Base-by-base conservation (phyloP, 169 alveolate genomes). In the Plasmodium inui region DNA sequence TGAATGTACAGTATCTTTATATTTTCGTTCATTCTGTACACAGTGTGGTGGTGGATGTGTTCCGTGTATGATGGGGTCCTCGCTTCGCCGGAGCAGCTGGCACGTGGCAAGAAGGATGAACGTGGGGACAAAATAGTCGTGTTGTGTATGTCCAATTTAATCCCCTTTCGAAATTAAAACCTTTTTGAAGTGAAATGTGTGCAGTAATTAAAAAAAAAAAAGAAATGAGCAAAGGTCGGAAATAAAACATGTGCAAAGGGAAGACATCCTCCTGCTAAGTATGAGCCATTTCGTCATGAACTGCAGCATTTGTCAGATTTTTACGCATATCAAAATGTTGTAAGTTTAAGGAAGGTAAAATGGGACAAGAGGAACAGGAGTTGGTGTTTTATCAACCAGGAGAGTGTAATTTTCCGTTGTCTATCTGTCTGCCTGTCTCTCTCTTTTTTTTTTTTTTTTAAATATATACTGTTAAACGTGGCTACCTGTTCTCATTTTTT, bases 1-100 rank as follows among this genome's bases (percentile, higher is more conserved):
- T 88, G 94, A 34, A 88, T 88, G 89, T 88, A 88, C 46, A 88
- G 70, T 88, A 46, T 88, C 94, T 88, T 88, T 78, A 88, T 79
- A 88, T 57, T 88, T 79, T 88, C 94, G 26, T 88, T 88, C 94
- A 88, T 88, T 73, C 57, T 85, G 37, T 7, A 73, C 12, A 26
- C 26, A 26, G 19, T 4, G 55, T 10, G 1, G 32, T 17, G 37
- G 32, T 10, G 61, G 50, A 53, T 26, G 32, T 28, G 50, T 9
- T 12, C 19, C 30, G 28, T 30, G 12, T 22, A 79, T 44, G 37
- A 79, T 44, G 37, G 76, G 39, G 76, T 19, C 41, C 10, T 28
- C 17, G 1, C 76, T 67, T n/a, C 37, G 76, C 17, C 10, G 37
- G 17, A 28, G 76, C 14, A 67, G 61, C 19, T 50, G 61, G 46